These are phyloP conservation scores for Hansfordia pulvinata DNA, from an alignment of 2,329 filamentous ascomycete genomes.

Conservation along the genomic window DNA sequence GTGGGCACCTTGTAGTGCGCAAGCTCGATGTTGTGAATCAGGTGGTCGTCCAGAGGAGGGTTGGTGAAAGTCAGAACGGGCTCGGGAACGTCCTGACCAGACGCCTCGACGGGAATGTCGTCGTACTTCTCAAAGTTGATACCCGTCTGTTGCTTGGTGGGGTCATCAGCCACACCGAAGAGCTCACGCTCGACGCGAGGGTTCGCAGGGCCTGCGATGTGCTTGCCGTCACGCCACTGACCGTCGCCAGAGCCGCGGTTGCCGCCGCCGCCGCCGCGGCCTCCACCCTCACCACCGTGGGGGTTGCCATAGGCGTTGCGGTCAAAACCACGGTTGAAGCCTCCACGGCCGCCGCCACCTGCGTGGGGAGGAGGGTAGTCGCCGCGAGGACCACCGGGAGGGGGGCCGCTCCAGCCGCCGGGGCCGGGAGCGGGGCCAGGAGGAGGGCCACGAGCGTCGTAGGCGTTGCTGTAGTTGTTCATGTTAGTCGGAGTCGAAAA, in stretches of 20 bases:
- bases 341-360: conserved; percentile 11
- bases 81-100: conserved; percentile 84
- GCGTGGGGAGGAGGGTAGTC: conserved; percentile 11
- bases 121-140: conserved; percentile 99
- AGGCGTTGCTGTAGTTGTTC: conserved; percentile 33
- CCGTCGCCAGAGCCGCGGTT: conserved; percentile 84
- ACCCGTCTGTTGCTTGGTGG: conserved; percentile 88
- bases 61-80: conserved; percentile 83
- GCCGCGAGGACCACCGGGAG: conserved; percentile 19
- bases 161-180: conserved; percentile 82
- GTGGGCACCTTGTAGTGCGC: conserved; percentile 93
- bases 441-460: conserved; percentile 19
- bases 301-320: conserved; percentile 48
- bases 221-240: conserved; percentile 94
- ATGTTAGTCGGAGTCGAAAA: conserved; percentile 8
- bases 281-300: conserved; percentile 26
- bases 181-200: conserved; percentile 87
- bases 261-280: conserved; percentile 36
- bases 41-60: conserved; percentile 87
- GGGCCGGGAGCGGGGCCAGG: conserved; percentile 20
- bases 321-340: conserved; percentile 35
- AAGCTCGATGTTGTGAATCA: conserved; percentile 84
- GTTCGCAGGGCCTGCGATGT: conserved; percentile 81
- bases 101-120: conserved; percentile 96
- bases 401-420: conserved; percentile 10